Evolutionary conservation across 768 basidiomycete genomes (phyloP), one percentile per base, ranked within the genome.

Genomic region (Mycena pura): DNA sequence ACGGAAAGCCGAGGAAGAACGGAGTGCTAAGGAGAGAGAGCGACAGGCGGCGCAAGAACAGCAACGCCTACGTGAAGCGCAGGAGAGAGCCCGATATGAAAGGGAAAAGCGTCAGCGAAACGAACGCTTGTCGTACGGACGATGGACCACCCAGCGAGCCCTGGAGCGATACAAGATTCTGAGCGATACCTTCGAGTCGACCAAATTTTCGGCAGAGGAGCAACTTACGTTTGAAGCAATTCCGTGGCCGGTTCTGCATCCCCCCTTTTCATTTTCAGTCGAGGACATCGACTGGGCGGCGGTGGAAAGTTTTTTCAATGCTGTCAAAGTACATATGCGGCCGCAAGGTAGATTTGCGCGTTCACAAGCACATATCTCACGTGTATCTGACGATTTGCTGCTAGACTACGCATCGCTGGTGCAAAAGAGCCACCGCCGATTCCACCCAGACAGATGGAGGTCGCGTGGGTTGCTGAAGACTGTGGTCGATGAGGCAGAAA

Each of bases 381-480:
- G 25, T 47, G 11, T 39, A 11, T 25, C 43, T 36, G n/a, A 36
- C 13, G 25, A 27, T 21, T 2, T 5, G n/a, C 32, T 25, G 3
- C 11, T 19, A 65, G 88, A 90, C 47, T 92, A 84, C 74, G 86
- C 82, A 68, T 72, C 70, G 2, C 82, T 93, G 55, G 80, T 93
- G 3, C 84, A 90, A 74, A 86, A 85, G 68, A 89, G 87, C 66
- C 84, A 92, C 67, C 81, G 85, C 38, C 76, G 91, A 50, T 93
- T 92, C 71, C 93, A 93, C 66, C 90, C 91, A 2, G 92, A 93
- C 72, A 77, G 89, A 60, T 95, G 91, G 92, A 79, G 86, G 40
- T 86, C 88, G 28, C 80, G 88, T 39, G 84, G 84, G 27, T 74
- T 93, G 32, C 78, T 90, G 69, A 77, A 78, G 58, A 83, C 83